Evolutionary conservation across 331 rosid genomes (phyloP).

Genomic region (Arachis monticola): DNA sequence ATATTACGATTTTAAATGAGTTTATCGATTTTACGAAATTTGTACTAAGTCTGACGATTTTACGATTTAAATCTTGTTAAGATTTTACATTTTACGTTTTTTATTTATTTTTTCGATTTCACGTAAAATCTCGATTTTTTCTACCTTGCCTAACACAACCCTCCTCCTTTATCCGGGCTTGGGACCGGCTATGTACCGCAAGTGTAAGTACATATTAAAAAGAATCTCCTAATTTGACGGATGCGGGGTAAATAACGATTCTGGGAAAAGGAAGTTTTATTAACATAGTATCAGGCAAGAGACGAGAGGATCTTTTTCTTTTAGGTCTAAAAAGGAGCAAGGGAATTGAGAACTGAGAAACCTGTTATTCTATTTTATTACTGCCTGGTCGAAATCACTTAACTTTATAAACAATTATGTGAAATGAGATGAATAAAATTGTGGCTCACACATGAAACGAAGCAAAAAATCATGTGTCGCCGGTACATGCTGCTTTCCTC

Average conservation of each 20-base stretch:
- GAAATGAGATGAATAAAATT: conserved; percentile 24
- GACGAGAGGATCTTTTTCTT: neutral
- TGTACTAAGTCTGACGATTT: too few species aligned
- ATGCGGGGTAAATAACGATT: too few species aligned
- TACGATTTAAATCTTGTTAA: too few species aligned
- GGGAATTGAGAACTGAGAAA: conserved; percentile 2
- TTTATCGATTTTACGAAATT: too few species aligned
- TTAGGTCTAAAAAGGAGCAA: neutral
- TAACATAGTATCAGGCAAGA: neutral
- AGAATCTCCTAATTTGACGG: neutral
- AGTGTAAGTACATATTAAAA: neutral
- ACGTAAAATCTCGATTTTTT: too few species aligned
- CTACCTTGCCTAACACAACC: too few species aligned
- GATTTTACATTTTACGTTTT: too few species aligned
- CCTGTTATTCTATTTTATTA: conserved; percentile 25
- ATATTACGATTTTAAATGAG: too few species aligned
- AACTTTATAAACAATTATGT: conserved; percentile 35
- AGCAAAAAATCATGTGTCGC: conserved; percentile 48
- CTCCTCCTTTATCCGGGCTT: too few species aligned
- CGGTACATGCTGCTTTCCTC: conserved; percentile 40
- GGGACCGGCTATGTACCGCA: too few species aligned
- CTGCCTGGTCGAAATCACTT: conserved; percentile 25
- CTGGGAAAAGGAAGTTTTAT: neutral
- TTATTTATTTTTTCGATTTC: too few species aligned
- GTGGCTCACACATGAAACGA: conserved; percentile 33